Percentiles rank a stretch among this genome's conserved stretches.
Conservation (phyloP, 345 rosid species). For the Ricinus communis region DNA sequence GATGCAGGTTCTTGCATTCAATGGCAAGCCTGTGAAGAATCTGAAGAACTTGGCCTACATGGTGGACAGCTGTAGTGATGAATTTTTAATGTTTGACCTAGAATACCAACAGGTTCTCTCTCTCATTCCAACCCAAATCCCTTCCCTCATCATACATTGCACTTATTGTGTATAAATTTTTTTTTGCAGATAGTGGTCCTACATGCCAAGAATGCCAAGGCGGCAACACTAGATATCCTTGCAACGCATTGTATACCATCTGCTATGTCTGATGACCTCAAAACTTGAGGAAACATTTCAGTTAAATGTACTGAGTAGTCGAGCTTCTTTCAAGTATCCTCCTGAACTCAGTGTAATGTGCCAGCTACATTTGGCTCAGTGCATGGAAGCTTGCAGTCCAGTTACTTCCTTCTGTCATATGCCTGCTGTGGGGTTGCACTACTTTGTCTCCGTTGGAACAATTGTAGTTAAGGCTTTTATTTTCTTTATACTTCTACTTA, state of each 20-base stretch:
- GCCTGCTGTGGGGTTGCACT: not conserved
- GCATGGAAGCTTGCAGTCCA: not conserved
- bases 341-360: not conserved
- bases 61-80: conserved; percentile 83
- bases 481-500: not conserved
- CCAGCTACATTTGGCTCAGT: not conserved
- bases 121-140: conserved; percentile 11
- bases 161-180: not conserved
- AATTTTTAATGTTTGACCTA: conserved; percentile 73
- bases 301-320: not conserved
- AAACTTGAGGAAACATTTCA: conserved; percentile 33
- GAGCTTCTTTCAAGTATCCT: not conserved
- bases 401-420: not conserved
- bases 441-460: not conserved
- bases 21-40: conserved; percentile 81
- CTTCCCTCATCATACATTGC: not conserved
- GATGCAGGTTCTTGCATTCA: conserved; percentile 72
- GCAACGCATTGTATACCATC: conserved; percentile 84
- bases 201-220: conserved; percentile 66
- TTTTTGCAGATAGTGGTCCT: conserved; percentile 65
- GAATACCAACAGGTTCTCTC: conserved; percentile 77
- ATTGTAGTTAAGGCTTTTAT: not conserved
- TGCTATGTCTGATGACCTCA: conserved; percentile 86
- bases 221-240: conserved; percentile 72
- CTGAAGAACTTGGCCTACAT: conserved; percentile 72